These are phyloP conservation scores for fission yeast (Schizosaccharomyces pombe) DNA, from an alignment of 805 yeast genomes.

Conservation along the genomic window ASM294v3 CU329670.1:1826501-1827000, in stretches of 20 bases:
- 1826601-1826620: slow-evolving; percentile 30
- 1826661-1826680: slow-evolving; percentile 55
- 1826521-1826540: slow-evolving; percentile 59
- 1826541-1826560: slow-evolving; percentile 13
- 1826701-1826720: slow-evolving; percentile 27
- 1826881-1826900: too few species aligned
- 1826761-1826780: slow-evolving; percentile 84
- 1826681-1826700: slow-evolving; percentile 55
- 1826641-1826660: slow-evolving; percentile 80
- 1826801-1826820: slow-evolving; percentile 33
- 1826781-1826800: slow-evolving; percentile 83
- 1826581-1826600: slow-evolving; percentile 8
- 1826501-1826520: slow-evolving; percentile 82
- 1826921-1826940: background rate
- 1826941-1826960: background rate
- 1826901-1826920: background rate
- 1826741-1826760: slow-evolving; percentile 86
- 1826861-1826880: too few species aligned
- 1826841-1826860: background rate
- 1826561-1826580: too few species aligned
- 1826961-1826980: slow-evolving; percentile 56
- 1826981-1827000: slow-evolving; percentile 60
- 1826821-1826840: background rate
- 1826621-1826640: slow-evolving; percentile 63
- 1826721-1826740: slow-evolving; percentile 44